phyloP scores from a whole-genome alignment of 2,329 filamentous ascomycete genomes.

The Fusarium multiceps region DNA sequence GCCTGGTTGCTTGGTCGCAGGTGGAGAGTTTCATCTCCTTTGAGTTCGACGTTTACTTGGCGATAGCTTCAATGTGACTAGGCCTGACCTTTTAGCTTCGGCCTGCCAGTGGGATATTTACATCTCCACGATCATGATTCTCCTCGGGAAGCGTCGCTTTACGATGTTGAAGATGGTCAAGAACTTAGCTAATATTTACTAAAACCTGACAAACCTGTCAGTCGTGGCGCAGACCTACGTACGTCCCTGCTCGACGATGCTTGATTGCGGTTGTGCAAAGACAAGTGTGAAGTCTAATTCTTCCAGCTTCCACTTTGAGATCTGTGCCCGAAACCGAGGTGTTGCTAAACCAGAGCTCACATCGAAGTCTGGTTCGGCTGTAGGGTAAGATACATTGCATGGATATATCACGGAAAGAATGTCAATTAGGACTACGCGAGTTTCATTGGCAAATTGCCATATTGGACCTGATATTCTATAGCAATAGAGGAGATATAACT shows the following conservation, averaged over 20 bases:
- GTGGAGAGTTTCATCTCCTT: slow-evolving; percentile 17
- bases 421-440: neutral
- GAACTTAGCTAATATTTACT: slow-evolving; percentile 4
- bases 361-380: neutral
- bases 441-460: neutral
- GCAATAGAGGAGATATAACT: neutral
- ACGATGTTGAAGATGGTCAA: neutral
- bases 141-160: neutral
- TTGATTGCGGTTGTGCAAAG: neutral
- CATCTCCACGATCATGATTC: neutral
- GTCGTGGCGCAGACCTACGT: slow-evolving; percentile 7
- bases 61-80: slow-evolving; percentile 3
- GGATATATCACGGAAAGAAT: neutral
- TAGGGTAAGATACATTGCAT: slow-evolving; percentile 9
- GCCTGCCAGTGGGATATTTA: neutral
- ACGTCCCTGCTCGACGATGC: neutral
- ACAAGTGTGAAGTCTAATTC: slow-evolving; percentile 15
- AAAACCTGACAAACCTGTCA: slow-evolving; percentile 5
- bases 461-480: neutral
- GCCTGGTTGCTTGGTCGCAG: neutral
- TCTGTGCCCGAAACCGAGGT: neutral
- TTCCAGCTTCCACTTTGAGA: slow-evolving; percentile 8
- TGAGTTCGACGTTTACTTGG: slow-evolving; percentile 14
- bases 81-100: neutral
- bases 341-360: neutral